These are phyloP conservation scores for Diversispora eburnea DNA, from an alignment of 192 early-diverging fungal genomes.

Conservation along the genomic window DNA sequence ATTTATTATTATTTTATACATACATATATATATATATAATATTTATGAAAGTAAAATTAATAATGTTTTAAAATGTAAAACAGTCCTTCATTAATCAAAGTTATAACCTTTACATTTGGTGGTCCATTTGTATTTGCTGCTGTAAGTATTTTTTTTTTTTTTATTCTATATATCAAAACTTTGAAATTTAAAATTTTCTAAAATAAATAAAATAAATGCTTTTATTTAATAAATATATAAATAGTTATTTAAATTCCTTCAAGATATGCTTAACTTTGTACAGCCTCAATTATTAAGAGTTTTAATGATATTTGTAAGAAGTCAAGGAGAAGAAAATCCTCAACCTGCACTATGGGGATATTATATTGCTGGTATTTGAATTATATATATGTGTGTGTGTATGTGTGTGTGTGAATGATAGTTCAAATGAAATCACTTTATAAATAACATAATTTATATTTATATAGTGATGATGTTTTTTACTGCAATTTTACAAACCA, in stretches of 20 bases:
- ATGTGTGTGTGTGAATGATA: not conserved
- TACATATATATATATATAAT: too few relatives aligned
- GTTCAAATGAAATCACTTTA: not conserved
- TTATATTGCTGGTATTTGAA: constrained; percentile 60
- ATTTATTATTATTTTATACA: constrained; percentile 2
- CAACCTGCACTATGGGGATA: constrained; percentile 68
- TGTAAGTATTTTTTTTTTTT: constrained; percentile 24
- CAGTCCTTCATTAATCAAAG: constrained; percentile 73
- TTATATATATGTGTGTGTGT: not conserved
- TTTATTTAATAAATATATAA: not conserved
- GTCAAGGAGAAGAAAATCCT: constrained; percentile 50
- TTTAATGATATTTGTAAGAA: constrained; percentile 65
- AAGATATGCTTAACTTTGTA: constrained; percentile 73
- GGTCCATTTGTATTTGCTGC: constrained; percentile 66
- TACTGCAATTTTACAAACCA: constrained; percentile 69
- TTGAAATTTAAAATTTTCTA: not conserved
- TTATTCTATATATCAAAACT: not conserved
- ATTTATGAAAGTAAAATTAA: not conserved
- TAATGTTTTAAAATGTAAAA: not conserved
- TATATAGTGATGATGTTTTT: constrained; percentile 63
- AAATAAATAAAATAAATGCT: not conserved
- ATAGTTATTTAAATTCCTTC: constrained; percentile 65
- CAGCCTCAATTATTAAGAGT: constrained; percentile 75
- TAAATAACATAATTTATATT: not conserved
- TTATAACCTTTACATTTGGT: constrained; percentile 59